These are phyloP conservation scores for Coniochaeta pulveracea DNA, from an alignment of 2,329 filamentous ascomycete species.

Conservation along the genomic window DNA sequence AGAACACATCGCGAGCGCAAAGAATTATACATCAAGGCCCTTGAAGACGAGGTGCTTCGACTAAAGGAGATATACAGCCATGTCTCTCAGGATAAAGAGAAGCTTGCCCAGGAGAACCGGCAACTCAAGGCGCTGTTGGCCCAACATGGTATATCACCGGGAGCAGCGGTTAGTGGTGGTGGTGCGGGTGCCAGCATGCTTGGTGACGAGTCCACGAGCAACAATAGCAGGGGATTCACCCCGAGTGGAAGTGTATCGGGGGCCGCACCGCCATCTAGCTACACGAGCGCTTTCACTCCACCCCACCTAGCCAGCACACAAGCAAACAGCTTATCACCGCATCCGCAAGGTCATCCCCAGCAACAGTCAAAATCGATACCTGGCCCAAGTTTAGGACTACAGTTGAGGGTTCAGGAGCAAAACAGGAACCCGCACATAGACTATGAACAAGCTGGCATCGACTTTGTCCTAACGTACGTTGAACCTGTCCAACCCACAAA, in stretches of 20 bases:
- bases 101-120: conserved; percentile 67
- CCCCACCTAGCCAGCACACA: conserved; percentile 18
- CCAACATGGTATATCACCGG: conserved; percentile 36
- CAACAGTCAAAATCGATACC: too few species aligned
- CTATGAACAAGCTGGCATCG: conserved; percentile 75
- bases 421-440: conserved; percentile 39
- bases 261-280: conserved; percentile 27
- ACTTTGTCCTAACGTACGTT: conserved; percentile 85
- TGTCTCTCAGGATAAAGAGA: conserved; percentile 64
- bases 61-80: conserved; percentile 77
- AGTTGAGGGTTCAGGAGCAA: too few species aligned
- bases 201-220: conserved; percentile 32
- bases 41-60: conserved; percentile 83
- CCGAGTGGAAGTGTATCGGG: conserved; percentile 48
- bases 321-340: conserved; percentile 10
- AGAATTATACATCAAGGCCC: conserved; percentile 86
- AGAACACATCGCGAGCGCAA: conserved; percentile 96
- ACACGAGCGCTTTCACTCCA: conserved; percentile 34
- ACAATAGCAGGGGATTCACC: conserved; percentile 33
- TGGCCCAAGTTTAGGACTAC: too few species aligned
- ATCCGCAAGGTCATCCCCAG: conserved; percentile 18
- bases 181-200: conserved; percentile 12
- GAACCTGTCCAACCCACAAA: conserved; percentile 20
- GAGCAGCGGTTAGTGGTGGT: conserved; percentile 15
- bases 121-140: conserved; percentile 50